Conservation (phyloP, 2,329 filamentous ascomycete genomes). For the Leptographium lundbergii region DNA sequence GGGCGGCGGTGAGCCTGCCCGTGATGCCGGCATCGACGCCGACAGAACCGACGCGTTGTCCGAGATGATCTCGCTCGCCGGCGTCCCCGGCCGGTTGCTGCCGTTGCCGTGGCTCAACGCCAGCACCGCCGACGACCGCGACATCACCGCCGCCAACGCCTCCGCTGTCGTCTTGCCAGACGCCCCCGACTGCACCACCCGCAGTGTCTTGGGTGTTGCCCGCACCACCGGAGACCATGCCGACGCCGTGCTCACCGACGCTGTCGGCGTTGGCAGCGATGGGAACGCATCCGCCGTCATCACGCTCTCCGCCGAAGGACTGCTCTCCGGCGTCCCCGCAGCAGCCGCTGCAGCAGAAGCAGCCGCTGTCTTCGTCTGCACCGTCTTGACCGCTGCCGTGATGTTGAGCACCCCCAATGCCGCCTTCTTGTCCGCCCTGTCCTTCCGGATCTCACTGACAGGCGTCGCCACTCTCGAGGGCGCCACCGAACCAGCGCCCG, state of each 20-base stretch:
- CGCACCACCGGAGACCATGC: conserved; percentile 39
- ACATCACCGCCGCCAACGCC: conserved; percentile 11
- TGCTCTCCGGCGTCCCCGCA: conserved; percentile 15
- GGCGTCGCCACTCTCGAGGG: not conserved
- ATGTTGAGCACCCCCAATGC: conserved; percentile 34
- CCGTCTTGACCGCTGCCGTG: conserved; percentile 31
- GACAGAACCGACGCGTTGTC: conserved; percentile 63
- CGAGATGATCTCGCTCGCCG: conserved; percentile 61
- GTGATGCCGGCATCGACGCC: conserved; percentile 29
- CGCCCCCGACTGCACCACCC: conserved; percentile 47
- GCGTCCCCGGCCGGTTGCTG: conserved; percentile 50
- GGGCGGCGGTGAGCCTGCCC: not conserved
- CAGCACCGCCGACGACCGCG: not conserved
- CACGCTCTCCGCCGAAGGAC: conserved; percentile 21
- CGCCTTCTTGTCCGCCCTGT: conserved; percentile 22
- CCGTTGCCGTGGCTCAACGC: not conserved
- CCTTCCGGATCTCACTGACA: not conserved
- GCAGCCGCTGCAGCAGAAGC: not conserved
- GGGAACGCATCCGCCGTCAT: conserved; percentile 28
- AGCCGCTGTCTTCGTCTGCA: conserved; percentile 13
- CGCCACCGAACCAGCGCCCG: not conserved
- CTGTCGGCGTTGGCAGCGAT: conserved; percentile 35
- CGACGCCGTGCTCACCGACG: conserved; percentile 23
- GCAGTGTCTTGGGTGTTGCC: conserved; percentile 49
- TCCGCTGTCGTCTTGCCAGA: conserved; percentile 12